Base-by-base conservation (phyloP, 2,329 filamentous ascomycete species). In the Calonectria pseudoreteaudii region DNA sequence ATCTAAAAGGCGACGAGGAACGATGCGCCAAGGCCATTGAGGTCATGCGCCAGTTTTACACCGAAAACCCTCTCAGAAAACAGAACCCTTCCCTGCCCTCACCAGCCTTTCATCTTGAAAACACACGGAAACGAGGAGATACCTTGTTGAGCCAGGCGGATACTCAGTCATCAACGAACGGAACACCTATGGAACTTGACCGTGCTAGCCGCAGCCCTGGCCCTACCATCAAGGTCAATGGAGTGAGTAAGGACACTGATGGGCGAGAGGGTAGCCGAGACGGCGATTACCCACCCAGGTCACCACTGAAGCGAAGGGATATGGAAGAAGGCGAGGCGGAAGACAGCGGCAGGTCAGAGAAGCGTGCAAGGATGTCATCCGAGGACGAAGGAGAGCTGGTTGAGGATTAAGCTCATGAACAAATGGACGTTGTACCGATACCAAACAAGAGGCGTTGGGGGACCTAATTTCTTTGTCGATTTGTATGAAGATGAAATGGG, bases 11-110 rank as follows among this genome's bases (percentile, higher is more conserved):
- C 44, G 90, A 92, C 75, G 88, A 96, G 77, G 87, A 89, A 28
- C 91, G 94, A 75, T 94, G 97, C 75, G 86, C 90, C 52, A 90
- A 90, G 78, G 95, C 95, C 5, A 94, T 96, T 78, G 92, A 94
- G 69, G 89, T 94, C 68, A 94, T 98, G 88, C 91, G 92, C 44
- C 91, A 90, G 74, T 93, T 93, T 80, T 93, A 92, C 82, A 86
- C 84, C 52, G 91, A 93, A 82, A 93, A 93, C 82, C 91, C 91
- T 60, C 86, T 92, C 71, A 86, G 87, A 76, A 91, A 91, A 83
- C 86, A 88, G 78, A 89, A 91, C 77, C 86, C 88, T 67, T 85
- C 88, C 80, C 73, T 89, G 83, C 81, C 87, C 44, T 91, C 90
- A 38, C 90, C 90, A 13, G 86, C 86, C 11, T 92, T 91, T 77